Base-by-base conservation (phyloP, 2,329 filamentous ascomycete species). In the Alternaria novae-zelandiae region DNA sequence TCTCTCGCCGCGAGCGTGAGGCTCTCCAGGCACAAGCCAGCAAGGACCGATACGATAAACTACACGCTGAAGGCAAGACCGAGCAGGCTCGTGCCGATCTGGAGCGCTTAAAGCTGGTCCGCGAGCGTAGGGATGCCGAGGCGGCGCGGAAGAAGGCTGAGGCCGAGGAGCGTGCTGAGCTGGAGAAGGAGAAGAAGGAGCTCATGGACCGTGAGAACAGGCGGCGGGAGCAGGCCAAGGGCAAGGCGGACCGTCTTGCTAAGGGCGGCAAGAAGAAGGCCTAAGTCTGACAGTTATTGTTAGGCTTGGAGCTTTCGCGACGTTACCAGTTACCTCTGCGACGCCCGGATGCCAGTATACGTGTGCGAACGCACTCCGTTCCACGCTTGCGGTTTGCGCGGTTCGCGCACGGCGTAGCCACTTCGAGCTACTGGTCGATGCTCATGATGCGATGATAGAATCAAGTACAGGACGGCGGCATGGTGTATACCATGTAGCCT, bases 61-160 rank as follows among this genome's bases (percentile, higher is more conserved):
- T 97, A 73, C 95, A 97, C 76, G 92, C 94, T 61, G 91, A 94
- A 77, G 95, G 95, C 75, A 98, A 98, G 89, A 98, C 96, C 47
- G 96, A 99, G 65, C 92, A 97, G 85, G 94, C 95, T 51, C 91
- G 93, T 79, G 90, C 92, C 6, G 96, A 99, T 81, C 78, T 98
- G 71, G 95, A 93, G 63, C 88, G 96, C 59, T 83, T 99, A 75
- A 89, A 85, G 79, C 78, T 95, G 63, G 93, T 99, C 70, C 89
- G 90, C 51, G 93, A 97, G 86, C 91, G 93, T 83, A 88, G 96
- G 67, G 94, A 92, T 74, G 90, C 90, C 20, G 95, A 97, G 75
- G 89, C 92, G 57, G 91, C 90, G 28, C 85, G 93, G 73, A 94
- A 95, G 85, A 88, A 92, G 83, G 95, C 88, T 2, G 84, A 85